Base-by-base conservation (phyloP, 208 protist species). In the Phytomonas sp. region DNA sequence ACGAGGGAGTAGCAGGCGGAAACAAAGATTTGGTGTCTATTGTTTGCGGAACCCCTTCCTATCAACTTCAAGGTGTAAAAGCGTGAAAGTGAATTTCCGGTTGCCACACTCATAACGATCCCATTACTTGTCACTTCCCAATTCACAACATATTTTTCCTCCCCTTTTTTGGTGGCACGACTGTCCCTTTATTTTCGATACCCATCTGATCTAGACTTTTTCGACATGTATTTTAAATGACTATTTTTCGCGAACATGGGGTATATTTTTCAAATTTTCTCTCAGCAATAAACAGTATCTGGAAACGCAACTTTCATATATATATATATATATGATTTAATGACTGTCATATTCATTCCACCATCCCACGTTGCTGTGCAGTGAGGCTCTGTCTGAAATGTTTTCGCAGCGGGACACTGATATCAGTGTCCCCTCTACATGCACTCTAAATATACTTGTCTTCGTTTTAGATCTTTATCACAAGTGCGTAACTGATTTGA, bases 341-440 rank as follows among this genome's bases (percentile, higher is more conserved):
- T 23, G 8, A 4, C 11, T 20, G 1, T 51, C 26, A 17, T 23
- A 2, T 56, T 56, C 6, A 26, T 6, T 26, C 1, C 8, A 56
- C 20, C 20, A 26, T 4, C 46, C 46, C 1, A 56, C 20, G 46
- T 56, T 26, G 46, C 23, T 56, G 20, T 56, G 46, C 46, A 6
- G 20, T 17, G 46, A 56, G 20, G 5, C 20, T 56, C 26, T 23
- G 4, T 51, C 0, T 51, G 6, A 2, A 26, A 8, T 56, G 46
- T 56, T 26, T 64, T 64, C 66, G 71, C 62, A 20, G 32, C 60
- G 17, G 36, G 62, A 15, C 76, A 77, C 46, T 59, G 17, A 4
- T 62, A 1, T 26, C 13, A 26, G 20, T 40, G 2, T 65, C 23
- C 0, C 37, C 23, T 51, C 20, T 56, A 59, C 61, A 26, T 65